These are phyloP conservation scores for Penicillium sp. DNA, from an alignment of 2,329 filamentous ascomycete species.

Conservation along the genomic window DNA sequence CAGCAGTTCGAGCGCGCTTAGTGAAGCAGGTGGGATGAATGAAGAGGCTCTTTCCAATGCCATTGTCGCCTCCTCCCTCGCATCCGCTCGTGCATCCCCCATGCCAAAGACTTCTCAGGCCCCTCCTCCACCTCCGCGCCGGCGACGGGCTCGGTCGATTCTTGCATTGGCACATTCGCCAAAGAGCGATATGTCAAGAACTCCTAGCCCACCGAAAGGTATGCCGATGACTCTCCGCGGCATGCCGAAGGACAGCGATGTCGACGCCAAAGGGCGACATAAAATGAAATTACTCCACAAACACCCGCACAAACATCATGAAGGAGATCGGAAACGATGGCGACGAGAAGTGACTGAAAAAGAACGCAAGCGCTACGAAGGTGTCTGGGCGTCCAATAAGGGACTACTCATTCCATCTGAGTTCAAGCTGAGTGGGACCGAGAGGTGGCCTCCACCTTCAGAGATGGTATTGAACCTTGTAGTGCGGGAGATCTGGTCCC, in stretches of 20 bases:
- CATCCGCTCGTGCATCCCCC: slow-evolving; percentile 43
- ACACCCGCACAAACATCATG: slow-evolving; percentile 50
- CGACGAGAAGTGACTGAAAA: slow-evolving; percentile 44
- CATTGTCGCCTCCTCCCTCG: slow-evolving; percentile 49
- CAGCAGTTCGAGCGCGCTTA: slow-evolving; percentile 26
- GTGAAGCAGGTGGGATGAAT: slow-evolving; percentile 26
- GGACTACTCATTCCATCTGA: slow-evolving; percentile 36
- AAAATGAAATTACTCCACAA: slow-evolving; percentile 40
- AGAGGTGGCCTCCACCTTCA: slow-evolving; percentile 26
- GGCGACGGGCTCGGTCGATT: slow-evolving; percentile 38
- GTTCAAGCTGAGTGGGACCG: slow-evolving; percentile 5
- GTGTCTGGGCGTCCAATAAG: slow-evolving; percentile 52
- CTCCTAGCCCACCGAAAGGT: slow-evolving; percentile 37
- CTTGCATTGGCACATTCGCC: slow-evolving; percentile 33
- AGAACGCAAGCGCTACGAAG: slow-evolving; percentile 51
- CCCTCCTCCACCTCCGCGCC: slow-evolving; percentile 41
- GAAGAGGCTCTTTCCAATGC: slow-evolving; percentile 47
- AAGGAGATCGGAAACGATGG: slow-evolving; percentile 50
- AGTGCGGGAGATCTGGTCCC: slow-evolving; percentile 51
- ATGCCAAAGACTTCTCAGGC: slow-evolving; percentile 34
- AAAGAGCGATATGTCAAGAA: slow-evolving; percentile 29
- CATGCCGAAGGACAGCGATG: slow-evolving; percentile 37
- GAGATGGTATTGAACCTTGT: slow-evolving; percentile 49
- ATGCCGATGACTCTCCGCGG: slow-evolving; percentile 46
- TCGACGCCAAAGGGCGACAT: slow-evolving; percentile 29